Percentiles rank a stretch among this genome's conserved stretches.
Evolutionary conservation across 805 yeast genomes (phyloP).

Genomic region (Barnettozyma populi): DNA sequence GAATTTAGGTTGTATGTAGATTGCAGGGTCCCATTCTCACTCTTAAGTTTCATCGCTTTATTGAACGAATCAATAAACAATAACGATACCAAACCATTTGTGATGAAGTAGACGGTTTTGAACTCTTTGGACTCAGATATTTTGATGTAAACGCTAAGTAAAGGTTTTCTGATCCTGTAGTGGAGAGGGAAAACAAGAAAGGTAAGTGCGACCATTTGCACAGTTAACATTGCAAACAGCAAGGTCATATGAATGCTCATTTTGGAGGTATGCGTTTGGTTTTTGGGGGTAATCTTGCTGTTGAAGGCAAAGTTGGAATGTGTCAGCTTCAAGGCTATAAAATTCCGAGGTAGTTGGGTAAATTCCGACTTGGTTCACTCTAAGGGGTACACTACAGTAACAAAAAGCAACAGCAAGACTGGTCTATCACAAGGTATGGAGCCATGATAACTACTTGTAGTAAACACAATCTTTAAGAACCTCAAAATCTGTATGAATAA

Average conservation of each 20-base stretch:
- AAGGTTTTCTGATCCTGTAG: conserved; percentile 36
- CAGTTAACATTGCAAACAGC: conserved; percentile 41
- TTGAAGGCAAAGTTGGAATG: background rate
- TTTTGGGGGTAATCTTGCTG: background rate
- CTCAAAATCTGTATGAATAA: background rate
- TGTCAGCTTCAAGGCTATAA: background rate
- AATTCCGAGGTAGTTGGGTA: background rate
- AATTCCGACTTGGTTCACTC: too few species aligned
- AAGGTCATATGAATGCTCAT: conserved; percentile 24
- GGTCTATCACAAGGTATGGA: too few species aligned
- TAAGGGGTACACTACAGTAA: too few species aligned
- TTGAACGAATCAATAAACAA: conserved; percentile 52
- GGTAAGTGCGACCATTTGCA: conserved; percentile 46
- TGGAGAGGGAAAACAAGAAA: conserved; percentile 54
- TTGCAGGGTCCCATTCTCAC: conserved; percentile 14
- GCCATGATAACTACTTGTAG: too few species aligned
- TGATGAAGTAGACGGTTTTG: conserved; percentile 39
- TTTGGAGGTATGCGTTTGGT: background rate
- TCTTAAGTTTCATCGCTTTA: conserved; percentile 32
- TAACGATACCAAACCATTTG: conserved; percentile 37
- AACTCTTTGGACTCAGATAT: conserved; percentile 35
- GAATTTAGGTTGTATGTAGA: conserved; percentile 30
- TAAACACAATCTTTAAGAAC: too few species aligned
- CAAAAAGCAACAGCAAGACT: too few species aligned
- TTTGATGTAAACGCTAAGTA: conserved; percentile 33